Evolutionary conservation across 768 basidiomycete genomes (phyloP), one percentile per base, ranked within the genome.

Genomic region (Kondoa subrosea): DNA sequence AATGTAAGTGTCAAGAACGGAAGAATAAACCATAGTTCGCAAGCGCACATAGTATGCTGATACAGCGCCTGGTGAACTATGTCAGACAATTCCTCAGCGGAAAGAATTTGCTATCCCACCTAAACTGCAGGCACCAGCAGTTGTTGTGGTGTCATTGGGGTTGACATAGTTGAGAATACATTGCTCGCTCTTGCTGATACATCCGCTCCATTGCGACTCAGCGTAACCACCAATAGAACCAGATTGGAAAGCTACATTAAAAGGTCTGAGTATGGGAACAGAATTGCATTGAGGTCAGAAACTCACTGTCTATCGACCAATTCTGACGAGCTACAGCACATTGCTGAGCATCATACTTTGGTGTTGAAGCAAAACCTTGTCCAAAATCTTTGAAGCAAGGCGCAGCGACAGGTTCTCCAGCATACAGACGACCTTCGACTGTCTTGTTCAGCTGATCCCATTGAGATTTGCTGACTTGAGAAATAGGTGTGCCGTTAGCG

Each of bases 151-250:
- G 30, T 63, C 34, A 16, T 27, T 31, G 8, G 61, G 61, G 30
- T 63, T 63, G 61, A 8, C 8, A 12, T 32, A 63, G 30, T 63
- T 32, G 3, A 63, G 61, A 27, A 30, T 15, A 33, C 61, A 63
- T 17, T 32, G 29, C 33, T 63, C 29, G 30, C 27, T 32, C 8
- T 63, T 31, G 30, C 29, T 8, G 40, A 50, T 21, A 50, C 40
- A 50, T 8, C 40, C 40, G 21, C 40, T 50, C 40, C 40, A 50
- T 21, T 50, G 12, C 12, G 12, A 8, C 21, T 50, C 40, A 8
- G 40, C 40, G 40, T 50, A 50, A 50, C 40, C 40, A 21, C 40
- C 40, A 21, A 8, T 8, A 21, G 12, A 8, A 21, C 40, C 40
- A 50, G 40, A 50, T 50, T 50, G 40, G 8, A 50, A 21, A 50